Conservation (phyloP, 129 eudicot species). For the Ambrosia trifida region DNA sequence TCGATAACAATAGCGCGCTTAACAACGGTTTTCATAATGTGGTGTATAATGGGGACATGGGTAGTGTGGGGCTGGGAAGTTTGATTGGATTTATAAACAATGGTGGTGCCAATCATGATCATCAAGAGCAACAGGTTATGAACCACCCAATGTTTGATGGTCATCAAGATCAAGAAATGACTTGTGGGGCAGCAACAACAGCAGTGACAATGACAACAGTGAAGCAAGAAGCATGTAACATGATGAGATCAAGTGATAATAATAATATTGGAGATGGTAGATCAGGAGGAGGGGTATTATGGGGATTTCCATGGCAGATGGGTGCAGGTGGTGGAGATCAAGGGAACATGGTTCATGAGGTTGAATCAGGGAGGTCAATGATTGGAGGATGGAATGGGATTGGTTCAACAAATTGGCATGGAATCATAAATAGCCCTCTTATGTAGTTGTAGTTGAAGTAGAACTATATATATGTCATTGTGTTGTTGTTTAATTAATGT, state of each 20-base stretch:
- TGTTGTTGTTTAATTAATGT: slow-evolving; percentile 27
- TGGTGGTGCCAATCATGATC: slow-evolving; percentile 24
- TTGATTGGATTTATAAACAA: slow-evolving; percentile 40
- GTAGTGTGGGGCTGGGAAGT: slow-evolving; percentile 40
- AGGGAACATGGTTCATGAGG: slow-evolving; percentile 44
- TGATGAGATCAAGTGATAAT: slow-evolving; percentile 18
- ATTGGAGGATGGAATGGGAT: slow-evolving; percentile 65
- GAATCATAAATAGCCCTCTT: slow-evolving; percentile 65
- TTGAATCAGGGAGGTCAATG: slow-evolving; percentile 55
- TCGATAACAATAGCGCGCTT: slow-evolving; percentile 25
- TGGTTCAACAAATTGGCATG: slow-evolving; percentile 65
- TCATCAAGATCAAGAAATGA: slow-evolving; percentile 31
- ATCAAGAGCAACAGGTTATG: slow-evolving; percentile 38
- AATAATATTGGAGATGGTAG: slow-evolving; percentile 21
- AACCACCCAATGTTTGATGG: slow-evolving; percentile 30
- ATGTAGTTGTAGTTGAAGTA: slow-evolving; percentile 57
- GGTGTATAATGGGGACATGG: slow-evolving; percentile 37
- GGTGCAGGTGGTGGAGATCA: slow-evolving; percentile 51
- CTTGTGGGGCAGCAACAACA: slow-evolving; percentile 42
- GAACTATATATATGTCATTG: slow-evolving; percentile 10
- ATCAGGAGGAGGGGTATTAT: slow-evolving; percentile 49
- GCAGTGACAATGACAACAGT: slow-evolving; percentile 54
- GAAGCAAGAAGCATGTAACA: slow-evolving; percentile 57
- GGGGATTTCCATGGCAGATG: slow-evolving; percentile 80
- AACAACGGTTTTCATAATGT: slow-evolving; percentile 40